A percentile compares a stretch with the other conserved stretches of the same genome.
Conservation (phyloP, 2,329 filamentous ascomycete genomes). For the Fusarium falciforme region DNA sequence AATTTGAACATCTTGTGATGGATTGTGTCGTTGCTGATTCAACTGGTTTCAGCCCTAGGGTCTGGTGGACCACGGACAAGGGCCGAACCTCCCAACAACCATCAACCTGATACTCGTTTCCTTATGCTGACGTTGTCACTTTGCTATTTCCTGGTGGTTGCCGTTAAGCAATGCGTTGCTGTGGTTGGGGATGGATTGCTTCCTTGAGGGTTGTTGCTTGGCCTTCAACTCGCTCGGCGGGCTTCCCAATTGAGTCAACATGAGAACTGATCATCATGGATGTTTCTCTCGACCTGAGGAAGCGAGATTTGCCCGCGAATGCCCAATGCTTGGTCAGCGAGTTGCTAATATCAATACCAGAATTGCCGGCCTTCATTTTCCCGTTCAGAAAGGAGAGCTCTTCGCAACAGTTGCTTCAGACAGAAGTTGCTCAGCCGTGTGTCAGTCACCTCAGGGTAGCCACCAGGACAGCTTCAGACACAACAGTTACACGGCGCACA, state of each 20-base stretch:
- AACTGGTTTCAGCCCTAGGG: conserved; percentile 9
- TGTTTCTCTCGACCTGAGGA: background rate
- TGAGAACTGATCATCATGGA: background rate
- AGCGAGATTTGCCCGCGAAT: background rate
- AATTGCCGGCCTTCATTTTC: background rate
- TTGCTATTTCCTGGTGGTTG: conserved; percentile 11
- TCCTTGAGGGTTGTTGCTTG: background rate
- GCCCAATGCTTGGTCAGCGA: background rate
- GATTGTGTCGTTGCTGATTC: conserved; percentile 20
- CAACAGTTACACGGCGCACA: conserved; percentile 13
- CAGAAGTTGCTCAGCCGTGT: conserved; percentile 3
- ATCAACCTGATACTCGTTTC: conserved; percentile 3
- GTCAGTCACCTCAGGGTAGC: conserved; percentile 30
- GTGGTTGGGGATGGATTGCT: background rate
- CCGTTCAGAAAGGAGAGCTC: background rate
- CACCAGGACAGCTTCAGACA: conserved; percentile 6
- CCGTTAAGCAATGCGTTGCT: conserved; percentile 8
- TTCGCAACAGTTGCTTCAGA: background rate
- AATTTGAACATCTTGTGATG: conserved; percentile 17
- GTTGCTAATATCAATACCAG: background rate
- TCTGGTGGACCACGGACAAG: conserved; percentile 7
- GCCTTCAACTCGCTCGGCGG: background rate
- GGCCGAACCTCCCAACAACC: background rate
- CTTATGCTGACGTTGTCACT: background rate
- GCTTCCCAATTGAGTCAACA: background rate